Conservation (phyloP, 192 early-diverging fungal genomes). For the Lunasporangiospora selenospora region DNA sequence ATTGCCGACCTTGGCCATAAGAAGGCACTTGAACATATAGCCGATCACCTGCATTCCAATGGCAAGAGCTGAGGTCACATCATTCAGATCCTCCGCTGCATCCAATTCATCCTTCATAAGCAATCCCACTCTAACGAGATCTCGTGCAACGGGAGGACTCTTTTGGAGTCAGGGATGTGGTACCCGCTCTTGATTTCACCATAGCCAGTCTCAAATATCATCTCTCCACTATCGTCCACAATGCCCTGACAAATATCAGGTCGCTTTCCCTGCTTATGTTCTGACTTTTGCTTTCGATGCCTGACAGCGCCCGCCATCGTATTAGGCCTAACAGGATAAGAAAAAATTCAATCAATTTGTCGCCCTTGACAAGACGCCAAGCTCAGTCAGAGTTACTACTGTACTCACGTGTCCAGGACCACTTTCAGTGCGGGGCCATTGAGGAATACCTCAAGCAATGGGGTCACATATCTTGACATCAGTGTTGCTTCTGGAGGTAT, state of each 20-base stretch:
- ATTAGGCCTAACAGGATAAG: conserved; percentile 1
- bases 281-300: neutral
- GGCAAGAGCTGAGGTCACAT: conserved; percentile 2
- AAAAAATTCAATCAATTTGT: neutral
- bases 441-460: neutral
- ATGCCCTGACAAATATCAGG: conserved; percentile 1
- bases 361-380: too few species aligned
- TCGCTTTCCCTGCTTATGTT: neutral
- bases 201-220: conserved; percentile 5
- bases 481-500: neutral
- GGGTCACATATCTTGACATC: neutral
- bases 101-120: conserved; percentile 1
- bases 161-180: neutral
- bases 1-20: conserved; percentile 5
- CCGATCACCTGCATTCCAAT: conserved; percentile 1
- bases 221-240: conserved; percentile 1
- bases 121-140: neutral
- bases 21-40: neutral
- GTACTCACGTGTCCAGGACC: neutral
- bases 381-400: too few species aligned
- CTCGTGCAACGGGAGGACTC: conserved; percentile 1
- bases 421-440: neutral
- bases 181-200: conserved; percentile 4
- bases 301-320: conserved; percentile 1
- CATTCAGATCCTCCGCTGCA: neutral